A percentile compares a stretch with the other conserved stretches of the same genome.
phyloP scores from a whole-genome alignment of 2,329 filamentous ascomycete genomes.

The Neonectria neomacrospora region DNA sequence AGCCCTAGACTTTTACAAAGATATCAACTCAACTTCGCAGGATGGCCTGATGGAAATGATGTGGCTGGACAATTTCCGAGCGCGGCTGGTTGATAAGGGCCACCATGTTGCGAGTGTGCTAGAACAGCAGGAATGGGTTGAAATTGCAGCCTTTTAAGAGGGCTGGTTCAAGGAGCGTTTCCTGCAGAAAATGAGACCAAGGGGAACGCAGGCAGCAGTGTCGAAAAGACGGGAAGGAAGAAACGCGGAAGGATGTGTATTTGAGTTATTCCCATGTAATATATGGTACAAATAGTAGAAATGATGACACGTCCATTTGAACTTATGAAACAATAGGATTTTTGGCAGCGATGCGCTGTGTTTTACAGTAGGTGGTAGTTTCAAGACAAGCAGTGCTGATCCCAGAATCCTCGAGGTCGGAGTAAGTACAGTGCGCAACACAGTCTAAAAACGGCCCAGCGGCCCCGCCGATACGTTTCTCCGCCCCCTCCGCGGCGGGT shows the following conservation, averaged over 20 bases:
- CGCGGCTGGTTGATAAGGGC: slow-evolving; percentile 53
- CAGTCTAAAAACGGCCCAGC: not conserved
- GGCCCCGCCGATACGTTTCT: slow-evolving; percentile 45
- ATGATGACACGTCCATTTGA: not conserved
- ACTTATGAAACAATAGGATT: not conserved
- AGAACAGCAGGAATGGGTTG: slow-evolving; percentile 54
- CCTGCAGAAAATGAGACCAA: not conserved
- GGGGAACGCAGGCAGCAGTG: not conserved
- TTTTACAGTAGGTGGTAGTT: not conserved
- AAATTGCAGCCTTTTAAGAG: slow-evolving; percentile 46
- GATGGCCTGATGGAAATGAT: slow-evolving; percentile 58
- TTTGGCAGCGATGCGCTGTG: not conserved
- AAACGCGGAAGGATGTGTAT: not conserved
- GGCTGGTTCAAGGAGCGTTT: not conserved
- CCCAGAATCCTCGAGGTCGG: not conserved
- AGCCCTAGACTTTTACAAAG: slow-evolving; percentile 56
- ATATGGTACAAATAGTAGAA: not conserved
- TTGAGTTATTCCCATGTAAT: too few relatives aligned
- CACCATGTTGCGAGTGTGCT: slow-evolving; percentile 54
- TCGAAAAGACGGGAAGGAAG: not conserved
- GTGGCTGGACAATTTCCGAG: slow-evolving; percentile 60
- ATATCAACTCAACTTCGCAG: slow-evolving; percentile 51
- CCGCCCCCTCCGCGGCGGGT: slow-evolving; percentile 35
- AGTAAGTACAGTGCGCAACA: slow-evolving; percentile 28
- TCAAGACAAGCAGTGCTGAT: not conserved